Evolutionary conservation across 768 basidiomycete genomes (phyloP).

Genomic region (Boletus insuetus): DNA sequence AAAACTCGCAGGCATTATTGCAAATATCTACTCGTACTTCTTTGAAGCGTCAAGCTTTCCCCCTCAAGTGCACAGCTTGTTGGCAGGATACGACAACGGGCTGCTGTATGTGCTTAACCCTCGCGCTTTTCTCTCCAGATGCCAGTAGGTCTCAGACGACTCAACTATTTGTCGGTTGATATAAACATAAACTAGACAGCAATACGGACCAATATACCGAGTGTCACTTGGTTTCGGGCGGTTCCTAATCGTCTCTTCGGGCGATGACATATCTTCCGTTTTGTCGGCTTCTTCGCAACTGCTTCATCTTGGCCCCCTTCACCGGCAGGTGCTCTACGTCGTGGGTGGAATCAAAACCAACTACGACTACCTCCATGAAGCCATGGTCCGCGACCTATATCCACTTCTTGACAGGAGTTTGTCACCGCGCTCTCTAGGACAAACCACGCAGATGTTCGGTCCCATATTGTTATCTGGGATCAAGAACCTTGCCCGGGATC

Average conservation of each 20-base stretch:
- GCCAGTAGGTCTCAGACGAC: slow-evolving; percentile 20
- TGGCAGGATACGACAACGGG: slow-evolving; percentile 18
- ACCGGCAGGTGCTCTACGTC: slow-evolving; percentile 8
- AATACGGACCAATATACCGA: slow-evolving; percentile 13
- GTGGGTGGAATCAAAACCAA: slow-evolving; percentile 11
- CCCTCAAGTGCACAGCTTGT: slow-evolving; percentile 7
- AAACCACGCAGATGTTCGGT: slow-evolving; percentile 13
- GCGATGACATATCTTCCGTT: slow-evolving; percentile 10
- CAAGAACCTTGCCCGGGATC: neutral
- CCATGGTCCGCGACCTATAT: slow-evolving; percentile 20
- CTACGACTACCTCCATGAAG: slow-evolving; percentile 6
- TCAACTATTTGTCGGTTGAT: neutral
- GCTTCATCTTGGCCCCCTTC: slow-evolving; percentile 14
- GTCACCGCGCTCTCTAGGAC: slow-evolving; percentile 10
- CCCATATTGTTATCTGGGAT: slow-evolving; percentile 10
- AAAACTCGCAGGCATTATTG: neutral
- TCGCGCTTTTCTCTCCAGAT: slow-evolving; percentile 11
- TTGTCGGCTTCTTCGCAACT: neutral
- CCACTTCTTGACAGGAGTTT: slow-evolving; percentile 21
- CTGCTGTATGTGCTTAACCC: slow-evolving; percentile 15
- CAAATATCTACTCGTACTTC: neutral
- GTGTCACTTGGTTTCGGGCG: slow-evolving; percentile 18
- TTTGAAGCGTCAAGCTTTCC: neutral
- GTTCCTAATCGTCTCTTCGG: slow-evolving; percentile 16
- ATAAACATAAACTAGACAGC: slow-evolving; percentile 4